Conservation (phyloP, 208 protist genomes). For the Acanthamoeba divionensis region DNA sequence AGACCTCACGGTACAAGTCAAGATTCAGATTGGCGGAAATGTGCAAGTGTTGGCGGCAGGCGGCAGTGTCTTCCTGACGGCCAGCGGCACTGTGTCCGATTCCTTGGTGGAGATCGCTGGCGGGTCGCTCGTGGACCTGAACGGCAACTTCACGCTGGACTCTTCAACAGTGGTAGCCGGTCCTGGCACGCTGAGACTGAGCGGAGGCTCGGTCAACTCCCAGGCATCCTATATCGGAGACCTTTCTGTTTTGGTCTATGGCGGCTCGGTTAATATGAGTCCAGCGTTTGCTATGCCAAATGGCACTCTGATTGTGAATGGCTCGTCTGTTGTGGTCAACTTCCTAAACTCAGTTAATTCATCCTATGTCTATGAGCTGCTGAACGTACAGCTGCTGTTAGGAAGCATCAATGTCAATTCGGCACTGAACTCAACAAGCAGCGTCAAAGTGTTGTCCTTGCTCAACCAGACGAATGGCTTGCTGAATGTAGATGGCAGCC, state of each 20-base stretch:
- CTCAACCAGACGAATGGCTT: no score
- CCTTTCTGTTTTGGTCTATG: not conserved
- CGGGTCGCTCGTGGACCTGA: conserved; percentile 24
- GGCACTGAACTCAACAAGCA: not conserved
- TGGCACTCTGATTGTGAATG: not conserved
- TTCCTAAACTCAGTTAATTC: not conserved
- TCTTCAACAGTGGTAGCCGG: not conserved
- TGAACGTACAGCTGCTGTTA: no score
- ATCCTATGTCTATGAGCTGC: no score
- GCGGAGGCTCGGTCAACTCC: not conserved
- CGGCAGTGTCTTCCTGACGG: not conserved
- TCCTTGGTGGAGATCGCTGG: conserved; percentile 27
- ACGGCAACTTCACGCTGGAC: not conserved
- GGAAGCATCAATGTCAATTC: not conserved
- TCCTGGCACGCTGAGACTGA: not conserved
- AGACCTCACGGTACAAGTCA: not conserved
- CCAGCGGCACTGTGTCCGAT: not conserved
- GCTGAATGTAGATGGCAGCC: not conserved
- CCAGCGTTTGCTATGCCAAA: not conserved
- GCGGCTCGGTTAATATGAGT: not conserved
- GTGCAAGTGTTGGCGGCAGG: conserved; percentile 10
- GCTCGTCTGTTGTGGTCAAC: not conserved
- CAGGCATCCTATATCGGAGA: not conserved
- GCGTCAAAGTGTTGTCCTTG: not conserved
- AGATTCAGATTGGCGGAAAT: not conserved